A percentile compares a stretch with the other conserved stretches of the same genome.
These are phyloP conservation scores for Chlamydomonas incerta DNA, from an alignment of 139 green algal species.

Conservation along the genomic window DNA sequence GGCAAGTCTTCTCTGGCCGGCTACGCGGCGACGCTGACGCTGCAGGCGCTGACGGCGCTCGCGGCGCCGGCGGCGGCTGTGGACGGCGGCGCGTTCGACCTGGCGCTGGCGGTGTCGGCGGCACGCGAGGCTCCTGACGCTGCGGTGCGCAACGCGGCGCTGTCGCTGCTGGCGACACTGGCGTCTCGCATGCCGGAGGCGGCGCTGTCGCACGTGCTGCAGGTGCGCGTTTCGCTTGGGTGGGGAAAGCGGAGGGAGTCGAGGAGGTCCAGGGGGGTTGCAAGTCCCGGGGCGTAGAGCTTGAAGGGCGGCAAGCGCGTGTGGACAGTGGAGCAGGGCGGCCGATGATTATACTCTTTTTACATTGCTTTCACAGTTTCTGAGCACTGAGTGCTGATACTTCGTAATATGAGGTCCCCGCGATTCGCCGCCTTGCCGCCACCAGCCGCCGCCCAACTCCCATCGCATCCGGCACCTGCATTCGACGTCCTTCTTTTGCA, in stretches of 20 bases:
- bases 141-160: constrained; percentile 73
- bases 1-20: constrained; percentile 46
- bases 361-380: constrained; percentile 73
- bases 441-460: not conserved
- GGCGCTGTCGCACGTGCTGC: constrained; percentile 70
- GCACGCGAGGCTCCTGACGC: constrained; percentile 67
- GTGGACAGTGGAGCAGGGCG: not conserved
- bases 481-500: not conserved
- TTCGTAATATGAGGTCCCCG: constrained; percentile 47
- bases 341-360: constrained; percentile 55
- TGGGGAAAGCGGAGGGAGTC: too few relatives aligned
- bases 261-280: not conserved
- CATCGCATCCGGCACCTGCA: not conserved
- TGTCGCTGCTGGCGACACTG: constrained; percentile 73
- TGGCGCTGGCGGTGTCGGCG: constrained; percentile 68
- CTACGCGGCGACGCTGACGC: constrained; percentile 71
- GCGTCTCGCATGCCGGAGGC: constrained; percentile 55
- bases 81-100: constrained; percentile 46
- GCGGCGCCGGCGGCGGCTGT: not conserved
- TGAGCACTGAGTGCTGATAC: constrained; percentile 52
- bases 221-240: constrained; percentile 51
- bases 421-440: too few relatives aligned
- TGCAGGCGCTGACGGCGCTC: constrained; percentile 53
- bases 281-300: not conserved
- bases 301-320: not conserved